phyloP scores from a whole-genome alignment of 345 rosid species.

The Heritiera littoralis region DNA sequence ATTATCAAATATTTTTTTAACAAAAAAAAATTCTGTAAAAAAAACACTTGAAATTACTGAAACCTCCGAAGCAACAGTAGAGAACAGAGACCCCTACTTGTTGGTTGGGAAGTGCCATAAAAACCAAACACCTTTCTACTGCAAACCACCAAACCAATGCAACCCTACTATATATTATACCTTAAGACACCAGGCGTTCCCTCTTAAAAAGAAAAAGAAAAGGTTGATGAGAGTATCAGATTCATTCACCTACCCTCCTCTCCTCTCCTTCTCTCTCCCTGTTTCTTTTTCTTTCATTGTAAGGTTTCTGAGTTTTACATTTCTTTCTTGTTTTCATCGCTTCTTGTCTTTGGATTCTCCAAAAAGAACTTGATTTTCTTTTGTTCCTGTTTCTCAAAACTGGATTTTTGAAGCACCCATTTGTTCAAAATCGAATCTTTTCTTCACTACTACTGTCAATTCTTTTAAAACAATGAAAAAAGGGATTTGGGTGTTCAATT shows the following conservation, averaged over 20 bases:
- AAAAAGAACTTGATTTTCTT: neutral
- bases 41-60: neutral
- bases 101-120: neutral
- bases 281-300: neutral
- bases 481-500: slow-evolving; percentile 13
- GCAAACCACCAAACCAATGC: slow-evolving; percentile 17
- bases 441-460: neutral
- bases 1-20: too few relatives aligned
- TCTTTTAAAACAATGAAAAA: slow-evolving; percentile 14
- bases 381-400: slow-evolving; percentile 7
- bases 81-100: neutral
- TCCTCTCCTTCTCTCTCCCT: neutral
- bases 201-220: neutral
- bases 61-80: neutral
- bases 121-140: neutral
- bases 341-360: slow-evolving; percentile 23
- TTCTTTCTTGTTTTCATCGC: slow-evolving; percentile 20
- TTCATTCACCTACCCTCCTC: slow-evolving; percentile 33
- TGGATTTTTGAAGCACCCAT: slow-evolving; percentile 30
- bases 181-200: neutral
- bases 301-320: neutral
- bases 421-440: slow-evolving; percentile 33
- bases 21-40: too few relatives aligned
- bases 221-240: neutral
- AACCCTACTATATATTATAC: slow-evolving; percentile 3